A percentile compares a stretch with the other conserved stretches of the same genome.
Evolutionary conservation across 1,284 basidiomycete species (phyloP).

Genomic region (Ceratobasidium sp.): DNA sequence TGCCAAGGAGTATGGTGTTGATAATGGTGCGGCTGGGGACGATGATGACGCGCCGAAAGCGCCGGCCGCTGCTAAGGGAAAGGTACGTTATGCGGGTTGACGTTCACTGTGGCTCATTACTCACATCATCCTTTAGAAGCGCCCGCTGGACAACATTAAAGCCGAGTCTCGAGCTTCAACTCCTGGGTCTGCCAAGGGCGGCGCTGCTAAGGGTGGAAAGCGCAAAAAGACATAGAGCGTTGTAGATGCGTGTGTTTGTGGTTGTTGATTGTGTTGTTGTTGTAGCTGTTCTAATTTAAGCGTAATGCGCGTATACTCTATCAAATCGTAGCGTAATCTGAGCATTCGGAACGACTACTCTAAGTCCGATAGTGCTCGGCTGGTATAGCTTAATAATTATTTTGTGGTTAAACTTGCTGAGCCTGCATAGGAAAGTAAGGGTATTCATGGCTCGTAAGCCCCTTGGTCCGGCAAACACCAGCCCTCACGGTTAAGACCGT

Average conservation of each 20-base stretch:
- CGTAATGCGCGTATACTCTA: neutral
- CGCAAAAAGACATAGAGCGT: conserved; percentile 41
- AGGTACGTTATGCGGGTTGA: conserved; percentile 51
- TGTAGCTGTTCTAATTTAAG: conserved; percentile 5
- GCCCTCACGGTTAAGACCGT: too few relatives aligned
- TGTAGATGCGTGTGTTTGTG: neutral
- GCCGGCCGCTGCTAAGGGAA: conserved; percentile 53
- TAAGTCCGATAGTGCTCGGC: too few relatives aligned
- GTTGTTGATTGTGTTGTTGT: neutral
- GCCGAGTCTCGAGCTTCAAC: conserved; percentile 60
- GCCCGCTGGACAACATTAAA: conserved; percentile 60
- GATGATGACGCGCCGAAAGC: conserved; percentile 62
- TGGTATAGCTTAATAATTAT: too few relatives aligned
- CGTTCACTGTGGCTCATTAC: neutral
- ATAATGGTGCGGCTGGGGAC: conserved; percentile 64
- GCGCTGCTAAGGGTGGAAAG: conserved; percentile 42
- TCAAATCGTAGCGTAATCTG: neutral
- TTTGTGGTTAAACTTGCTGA: too few relatives aligned
- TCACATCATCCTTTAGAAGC: conserved; percentile 55
- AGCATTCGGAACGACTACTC: too few relatives aligned
- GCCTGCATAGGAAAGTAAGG: too few relatives aligned
- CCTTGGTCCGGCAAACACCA: too few relatives aligned
- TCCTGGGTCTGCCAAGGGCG: conserved; percentile 58
- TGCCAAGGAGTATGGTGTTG: conserved; percentile 86
- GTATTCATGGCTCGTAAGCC: too few relatives aligned